Percentiles rank a stretch among this genome's conserved stretches.
Conservation (phyloP, 805 yeast genomes). For the Suhomyces sp. region DNA sequence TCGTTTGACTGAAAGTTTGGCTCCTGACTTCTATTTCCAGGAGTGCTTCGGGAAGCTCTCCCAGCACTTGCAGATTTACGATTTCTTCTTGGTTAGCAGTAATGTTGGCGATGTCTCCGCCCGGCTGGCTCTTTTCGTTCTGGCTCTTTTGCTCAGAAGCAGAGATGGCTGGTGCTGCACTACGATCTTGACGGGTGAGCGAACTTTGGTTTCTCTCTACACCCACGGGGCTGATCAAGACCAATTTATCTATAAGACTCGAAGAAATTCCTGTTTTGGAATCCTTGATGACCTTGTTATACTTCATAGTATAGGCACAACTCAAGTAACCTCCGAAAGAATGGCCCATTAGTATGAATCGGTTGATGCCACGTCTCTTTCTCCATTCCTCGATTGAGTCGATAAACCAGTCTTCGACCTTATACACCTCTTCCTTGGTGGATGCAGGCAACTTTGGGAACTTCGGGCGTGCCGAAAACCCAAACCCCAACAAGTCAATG, state of each 20-base stretch:
- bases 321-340: conserved; percentile 46
- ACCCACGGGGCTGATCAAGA: conserved; percentile 44
- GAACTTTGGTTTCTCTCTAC: conserved; percentile 36
- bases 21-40: conserved; percentile 7
- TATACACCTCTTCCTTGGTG: conserved; percentile 33
- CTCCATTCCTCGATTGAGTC: conserved; percentile 45
- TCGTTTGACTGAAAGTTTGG: conserved; percentile 10
- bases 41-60: conserved; percentile 12
- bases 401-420: conserved; percentile 43
- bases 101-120: conserved; percentile 11
- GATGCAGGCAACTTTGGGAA: conserved; percentile 31
- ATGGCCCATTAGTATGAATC: conserved; percentile 41
- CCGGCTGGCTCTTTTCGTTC: conserved; percentile 12
- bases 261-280: conserved; percentile 13
- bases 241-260: conserved; percentile 34
- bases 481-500: conserved; percentile 70
- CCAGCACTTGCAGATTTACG: conserved; percentile 23
- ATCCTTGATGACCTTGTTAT: conserved; percentile 24
- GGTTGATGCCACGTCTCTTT: conserved; percentile 29
- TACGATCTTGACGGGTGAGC: conserved; percentile 10
- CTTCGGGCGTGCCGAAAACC: conserved; percentile 59
- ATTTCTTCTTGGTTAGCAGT: conserved; percentile 27
- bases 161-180: conserved; percentile 10
- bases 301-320: conserved; percentile 42
- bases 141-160: conserved; percentile 10